Conservation (phyloP, 352 stramenopile species). For the Phytophthora kernoviae region DNA sequence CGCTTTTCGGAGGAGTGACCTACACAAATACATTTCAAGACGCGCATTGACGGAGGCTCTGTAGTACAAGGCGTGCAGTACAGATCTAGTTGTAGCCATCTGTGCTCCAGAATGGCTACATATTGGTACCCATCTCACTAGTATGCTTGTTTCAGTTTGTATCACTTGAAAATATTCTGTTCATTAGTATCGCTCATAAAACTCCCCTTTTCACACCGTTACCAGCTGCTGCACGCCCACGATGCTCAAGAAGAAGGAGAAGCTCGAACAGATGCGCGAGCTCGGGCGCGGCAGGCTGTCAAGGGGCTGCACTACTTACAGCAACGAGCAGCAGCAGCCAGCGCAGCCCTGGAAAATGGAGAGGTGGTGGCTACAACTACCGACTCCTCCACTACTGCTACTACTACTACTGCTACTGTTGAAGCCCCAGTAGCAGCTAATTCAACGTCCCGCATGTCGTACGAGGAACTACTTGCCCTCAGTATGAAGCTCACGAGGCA, state of each 20-base stretch:
- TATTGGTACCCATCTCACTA: no score
- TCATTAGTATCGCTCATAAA: no score
- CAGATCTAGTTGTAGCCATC: no score
- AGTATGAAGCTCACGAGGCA: conserved; percentile 90
- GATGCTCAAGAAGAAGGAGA: conserved; percentile 88
- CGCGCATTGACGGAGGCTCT: no score
- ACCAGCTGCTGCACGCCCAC: background rate
- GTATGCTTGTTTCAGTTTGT: no score
- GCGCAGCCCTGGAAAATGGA: conserved; percentile 22
- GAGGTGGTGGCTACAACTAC: conserved; percentile 9
- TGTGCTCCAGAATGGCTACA: no score
- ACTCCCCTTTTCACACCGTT: background rate
- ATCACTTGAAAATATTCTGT: no score
- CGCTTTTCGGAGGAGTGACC: no score
- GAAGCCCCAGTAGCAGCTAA: conserved; percentile 11
- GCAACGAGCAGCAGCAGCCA: conserved; percentile 36
- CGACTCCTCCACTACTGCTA: conserved; percentile 1
- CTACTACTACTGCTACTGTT: background rate
- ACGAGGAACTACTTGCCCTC: conserved; percentile 82
- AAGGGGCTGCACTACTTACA: conserved; percentile 81
- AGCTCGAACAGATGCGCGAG: conserved; percentile 90
- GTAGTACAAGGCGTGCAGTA: no score
- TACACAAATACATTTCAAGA: no score
- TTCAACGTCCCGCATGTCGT: conserved; percentile 46
- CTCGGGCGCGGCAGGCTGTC: conserved; percentile 69